Conservation (phyloP, 768 basidiomycete species). For the Lentinula raphanica region DNA sequence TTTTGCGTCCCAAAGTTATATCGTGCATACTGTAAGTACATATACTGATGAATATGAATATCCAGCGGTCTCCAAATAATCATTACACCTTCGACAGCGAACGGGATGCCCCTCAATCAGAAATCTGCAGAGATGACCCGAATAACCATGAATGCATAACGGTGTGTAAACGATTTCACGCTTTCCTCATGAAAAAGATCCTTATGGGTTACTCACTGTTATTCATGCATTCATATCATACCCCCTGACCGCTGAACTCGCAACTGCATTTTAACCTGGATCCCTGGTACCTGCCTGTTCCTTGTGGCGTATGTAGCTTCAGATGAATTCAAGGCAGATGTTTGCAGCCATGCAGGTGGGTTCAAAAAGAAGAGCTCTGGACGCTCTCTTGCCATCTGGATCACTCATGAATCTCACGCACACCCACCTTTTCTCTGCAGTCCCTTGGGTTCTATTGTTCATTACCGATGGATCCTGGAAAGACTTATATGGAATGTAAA, state of each 20-base stretch:
- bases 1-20: background rate
- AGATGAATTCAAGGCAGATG: slow-evolving; percentile 56
- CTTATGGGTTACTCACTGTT: too few relatives aligned
- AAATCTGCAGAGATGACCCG: slow-evolving; percentile 50
- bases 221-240: background rate
- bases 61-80: slow-evolving; percentile 43
- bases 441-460: slow-evolving; percentile 65
- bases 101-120: slow-evolving; percentile 48
- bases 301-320: slow-evolving; percentile 34
- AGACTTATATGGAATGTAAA: slow-evolving; percentile 65
- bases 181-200: background rate
- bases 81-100: slow-evolving; percentile 62
- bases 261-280: background rate
- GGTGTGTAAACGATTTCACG: slow-evolving; percentile 28
- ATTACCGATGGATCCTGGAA: slow-evolving; percentile 58
- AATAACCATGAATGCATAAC: slow-evolving; percentile 48
- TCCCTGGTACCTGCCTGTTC: background rate
- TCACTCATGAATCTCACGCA: background rate
- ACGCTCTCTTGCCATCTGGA: background rate
- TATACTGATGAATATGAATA: background rate
- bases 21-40: background rate
- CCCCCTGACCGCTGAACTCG: background rate
- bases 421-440: slow-evolving; percentile 29
- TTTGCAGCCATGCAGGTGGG: slow-evolving; percentile 72
- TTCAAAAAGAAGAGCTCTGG: background rate